Base-by-base conservation (phyloP, 257 asterid genomes). In the Solanum bulbocastanum region DNA sequence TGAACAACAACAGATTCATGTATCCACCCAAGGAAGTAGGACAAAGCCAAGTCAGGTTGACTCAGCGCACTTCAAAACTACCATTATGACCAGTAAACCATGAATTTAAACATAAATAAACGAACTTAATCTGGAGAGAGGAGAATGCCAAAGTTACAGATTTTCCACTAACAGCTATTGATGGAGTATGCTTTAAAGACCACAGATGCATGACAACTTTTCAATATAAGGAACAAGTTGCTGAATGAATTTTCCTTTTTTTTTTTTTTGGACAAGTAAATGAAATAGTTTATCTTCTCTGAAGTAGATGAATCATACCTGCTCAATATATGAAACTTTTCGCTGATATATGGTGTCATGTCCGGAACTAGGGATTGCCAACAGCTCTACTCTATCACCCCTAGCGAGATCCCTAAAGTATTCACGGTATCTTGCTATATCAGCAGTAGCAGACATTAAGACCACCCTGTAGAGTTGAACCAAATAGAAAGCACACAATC, bases 371-470 rank as follows among this genome's bases (percentile, higher is more conserved):
- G 98, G 99, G 87, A 97, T 95, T 49, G 94, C 99, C 92, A 97
- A 82, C 88, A 93, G 91, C 91, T 94, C 98, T 65, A 96, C 98
- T 91, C 99, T 97, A 94, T 97, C 99, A 89, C 65, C 98, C 93
- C 96, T 95, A 88, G 94, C 96, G 87, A 97, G 96, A 93, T 96
- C 98, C 92, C 88, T 93, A 87, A 97, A 97, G 92, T 96, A 97
- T 46, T 95, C 98, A 23, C 96, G 95, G 86, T 97, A 97, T 93
- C 97, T 94, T 88, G 93, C 89, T 82, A 93, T 95, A 92, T 97
- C 96, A 22, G 98, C 98, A 88, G 99, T 97, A 56, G 99, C 99
- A 89, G 99, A 97, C 99, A 97, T 96, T 96, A 97, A 93, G 73
- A 97, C 99, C 89, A 97, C 93, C 98, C 99, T 96, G 91, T 76